Conservation (phyloP, 176 grass and related monocot genomes). For the Saccharum spontaneum region DNA sequence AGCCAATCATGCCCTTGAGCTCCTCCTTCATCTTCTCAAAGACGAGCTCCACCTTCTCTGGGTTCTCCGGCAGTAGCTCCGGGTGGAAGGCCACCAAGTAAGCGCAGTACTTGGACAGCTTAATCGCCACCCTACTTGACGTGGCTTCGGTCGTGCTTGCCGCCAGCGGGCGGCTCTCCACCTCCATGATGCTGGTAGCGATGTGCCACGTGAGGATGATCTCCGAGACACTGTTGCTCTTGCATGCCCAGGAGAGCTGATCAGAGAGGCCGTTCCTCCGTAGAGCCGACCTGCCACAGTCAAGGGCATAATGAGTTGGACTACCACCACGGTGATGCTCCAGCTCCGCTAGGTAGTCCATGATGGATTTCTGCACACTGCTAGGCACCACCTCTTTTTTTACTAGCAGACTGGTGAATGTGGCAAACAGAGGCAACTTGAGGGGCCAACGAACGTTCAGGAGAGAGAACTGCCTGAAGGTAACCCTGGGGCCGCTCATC, state of each 20-base stretch:
- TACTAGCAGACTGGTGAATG: no score
- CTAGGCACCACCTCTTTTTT: background rate
- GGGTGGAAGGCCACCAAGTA: background rate
- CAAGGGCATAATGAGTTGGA: no score
- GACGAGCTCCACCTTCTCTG: background rate
- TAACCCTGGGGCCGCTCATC: no score
- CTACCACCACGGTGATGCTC: background rate
- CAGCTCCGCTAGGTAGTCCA: background rate
- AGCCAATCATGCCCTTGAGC: background rate
- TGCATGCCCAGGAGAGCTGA: background rate
- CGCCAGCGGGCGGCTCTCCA: background rate
- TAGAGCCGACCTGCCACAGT: no score
- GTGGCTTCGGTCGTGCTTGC: no score
- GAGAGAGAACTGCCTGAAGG: no score
- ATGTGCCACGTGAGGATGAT: slow-evolving; percentile 4
- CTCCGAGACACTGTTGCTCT: background rate
- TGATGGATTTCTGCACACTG: background rate
- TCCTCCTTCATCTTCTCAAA: background rate
- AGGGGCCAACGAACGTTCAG: background rate
- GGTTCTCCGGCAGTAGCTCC: background rate
- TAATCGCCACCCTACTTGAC: background rate
- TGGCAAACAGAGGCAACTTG: no score
- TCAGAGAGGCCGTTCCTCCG: no score
- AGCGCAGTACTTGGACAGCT: background rate
- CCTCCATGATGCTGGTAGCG: background rate